Evolutionary conservation across 78 protist genomes (phyloP).

Genomic region (Polysphondylium violaceum): DNA sequence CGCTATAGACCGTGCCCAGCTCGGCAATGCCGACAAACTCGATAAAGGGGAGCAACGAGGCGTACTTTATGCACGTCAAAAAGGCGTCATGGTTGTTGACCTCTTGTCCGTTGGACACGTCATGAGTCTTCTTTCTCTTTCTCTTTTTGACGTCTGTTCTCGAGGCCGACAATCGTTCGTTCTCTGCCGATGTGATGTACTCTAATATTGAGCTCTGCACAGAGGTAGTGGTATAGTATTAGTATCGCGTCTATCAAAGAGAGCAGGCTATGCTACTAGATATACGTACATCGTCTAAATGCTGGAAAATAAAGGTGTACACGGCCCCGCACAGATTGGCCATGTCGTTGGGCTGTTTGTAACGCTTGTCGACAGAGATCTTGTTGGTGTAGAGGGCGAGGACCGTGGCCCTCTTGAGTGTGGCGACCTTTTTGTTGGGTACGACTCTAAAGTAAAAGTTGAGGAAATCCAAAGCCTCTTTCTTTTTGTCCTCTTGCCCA

Average conservation of each 20-base stretch:
- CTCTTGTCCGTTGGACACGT: conserved; percentile 50
- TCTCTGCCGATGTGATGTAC: conserved; percentile 37
- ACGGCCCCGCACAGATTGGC: conserved; percentile 80
- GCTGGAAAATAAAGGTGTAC: conserved; percentile 65
- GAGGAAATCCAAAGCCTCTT: conserved; percentile 53
- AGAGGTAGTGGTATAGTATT: too few relatives aligned
- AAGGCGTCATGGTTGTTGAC: conserved; percentile 41
- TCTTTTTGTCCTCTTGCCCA: conserved; percentile 68
- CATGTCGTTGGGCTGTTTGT: conserved; percentile 69
- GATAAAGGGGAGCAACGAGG: conserved; percentile 43
- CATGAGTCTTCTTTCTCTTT: conserved; percentile 72
- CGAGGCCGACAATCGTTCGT: conserved; percentile 36
- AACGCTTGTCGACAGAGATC: conserved; percentile 30
- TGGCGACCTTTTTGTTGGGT: conserved; percentile 18
- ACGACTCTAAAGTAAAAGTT: conserved; percentile 53
- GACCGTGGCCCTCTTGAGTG: conserved; percentile 15
- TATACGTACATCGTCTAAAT: conserved; percentile 59
- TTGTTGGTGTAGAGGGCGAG: conserved; percentile 51
- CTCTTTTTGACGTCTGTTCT: conserved; percentile 55
- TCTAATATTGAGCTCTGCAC: conserved; percentile 4
- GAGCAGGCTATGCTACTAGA: neutral
- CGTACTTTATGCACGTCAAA: conserved; percentile 65
- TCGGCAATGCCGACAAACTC: conserved; percentile 43
- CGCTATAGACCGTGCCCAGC: neutral
- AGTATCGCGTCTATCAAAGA: too few relatives aligned